Conservation (phyloP, 1,139 yeast genomes). For the Kodamaea fungicola region DNA sequence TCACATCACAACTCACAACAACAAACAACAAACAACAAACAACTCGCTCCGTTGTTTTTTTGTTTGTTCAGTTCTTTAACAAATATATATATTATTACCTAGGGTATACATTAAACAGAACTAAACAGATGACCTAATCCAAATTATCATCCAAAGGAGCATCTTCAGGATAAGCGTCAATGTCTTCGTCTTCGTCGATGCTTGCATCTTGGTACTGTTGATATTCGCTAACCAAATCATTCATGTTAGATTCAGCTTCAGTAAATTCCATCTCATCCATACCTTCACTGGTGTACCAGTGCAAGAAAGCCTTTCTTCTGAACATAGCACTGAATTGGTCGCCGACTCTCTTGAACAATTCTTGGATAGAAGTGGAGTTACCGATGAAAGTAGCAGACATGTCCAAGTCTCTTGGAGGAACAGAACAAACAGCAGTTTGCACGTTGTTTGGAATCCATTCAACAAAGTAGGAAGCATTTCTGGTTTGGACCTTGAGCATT, state of each 20-base stretch:
- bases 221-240: slow-evolving; percentile 82
- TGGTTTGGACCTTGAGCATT: slow-evolving; percentile 80
- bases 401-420: slow-evolving; percentile 80
- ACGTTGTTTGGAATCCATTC: slow-evolving; percentile 98
- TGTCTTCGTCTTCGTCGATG: slow-evolving; percentile 67
- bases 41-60: too few relatives aligned
- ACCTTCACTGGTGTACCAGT: slow-evolving; percentile 94
- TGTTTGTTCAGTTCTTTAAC: too few relatives aligned
- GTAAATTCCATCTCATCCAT: slow-evolving; percentile 94
- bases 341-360: slow-evolving; percentile 83
- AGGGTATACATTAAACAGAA: slow-evolving; percentile 16
- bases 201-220: slow-evolving; percentile 90
- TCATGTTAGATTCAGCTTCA: slow-evolving; percentile 83
- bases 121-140: slow-evolving; percentile 25
- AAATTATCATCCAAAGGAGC: slow-evolving; percentile 55
- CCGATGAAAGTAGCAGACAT: slow-evolving; percentile 92
- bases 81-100: slow-evolving; percentile 7
- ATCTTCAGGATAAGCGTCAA: slow-evolving; percentile 61
- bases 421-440: slow-evolving; percentile 89
- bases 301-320: slow-evolving; percentile 91
- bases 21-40: too few relatives aligned
- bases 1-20: background rate
- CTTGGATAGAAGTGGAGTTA: slow-evolving; percentile 89
- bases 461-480: slow-evolving; percentile 78
- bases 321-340: slow-evolving; percentile 91